These are phyloP conservation scores for Trifolium subterraneum DNA, from an alignment of 306 rosid species.

Conservation along the genomic window DNA sequence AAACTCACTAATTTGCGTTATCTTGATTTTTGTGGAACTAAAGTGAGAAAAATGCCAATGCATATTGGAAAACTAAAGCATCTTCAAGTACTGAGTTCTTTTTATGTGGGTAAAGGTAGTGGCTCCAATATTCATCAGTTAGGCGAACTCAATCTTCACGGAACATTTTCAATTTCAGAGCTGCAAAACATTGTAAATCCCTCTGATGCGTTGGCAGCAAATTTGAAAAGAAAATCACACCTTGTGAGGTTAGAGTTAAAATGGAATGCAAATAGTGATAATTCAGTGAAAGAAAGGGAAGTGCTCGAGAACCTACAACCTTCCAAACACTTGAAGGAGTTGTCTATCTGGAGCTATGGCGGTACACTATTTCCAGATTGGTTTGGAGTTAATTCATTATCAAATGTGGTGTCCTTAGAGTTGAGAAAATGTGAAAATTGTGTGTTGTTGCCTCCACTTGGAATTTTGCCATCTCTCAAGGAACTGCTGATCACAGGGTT, in stretches of 20 bases:
- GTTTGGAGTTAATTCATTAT: conserved; percentile 38
- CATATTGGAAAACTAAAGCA: neutral
- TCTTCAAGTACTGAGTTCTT: conserved; percentile 9
- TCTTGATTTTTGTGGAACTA: neutral
- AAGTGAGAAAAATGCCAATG: conserved; percentile 3
- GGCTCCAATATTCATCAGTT: conserved; percentile 13
- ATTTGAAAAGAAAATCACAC: neutral
- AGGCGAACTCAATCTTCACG: conserved; percentile 12
- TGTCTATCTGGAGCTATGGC: neutral
- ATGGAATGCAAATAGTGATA: neutral
- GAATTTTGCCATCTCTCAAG: conserved; percentile 19
- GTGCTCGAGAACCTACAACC: conserved; percentile 44
- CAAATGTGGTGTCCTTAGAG: conserved; percentile 2
- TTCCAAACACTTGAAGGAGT: neutral
- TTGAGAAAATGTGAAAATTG: neutral
- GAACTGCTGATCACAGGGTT: rapidly evolving
- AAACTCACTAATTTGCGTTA: conserved; percentile 1
- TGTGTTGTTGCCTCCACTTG: conserved; percentile 29
- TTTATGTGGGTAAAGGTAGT: neutral
- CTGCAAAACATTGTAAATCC: conserved; percentile 28
- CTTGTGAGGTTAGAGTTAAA: neutral
- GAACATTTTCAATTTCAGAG: neutral
- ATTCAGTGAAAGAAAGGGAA: neutral
- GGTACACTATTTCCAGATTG: conserved; percentile 23
- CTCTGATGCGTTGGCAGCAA: neutral